Evolutionary conservation across 805 yeast species (phyloP), one percentile per base, ranked within the genome.

Genomic region (Metschnikowia hibisci): DNA sequence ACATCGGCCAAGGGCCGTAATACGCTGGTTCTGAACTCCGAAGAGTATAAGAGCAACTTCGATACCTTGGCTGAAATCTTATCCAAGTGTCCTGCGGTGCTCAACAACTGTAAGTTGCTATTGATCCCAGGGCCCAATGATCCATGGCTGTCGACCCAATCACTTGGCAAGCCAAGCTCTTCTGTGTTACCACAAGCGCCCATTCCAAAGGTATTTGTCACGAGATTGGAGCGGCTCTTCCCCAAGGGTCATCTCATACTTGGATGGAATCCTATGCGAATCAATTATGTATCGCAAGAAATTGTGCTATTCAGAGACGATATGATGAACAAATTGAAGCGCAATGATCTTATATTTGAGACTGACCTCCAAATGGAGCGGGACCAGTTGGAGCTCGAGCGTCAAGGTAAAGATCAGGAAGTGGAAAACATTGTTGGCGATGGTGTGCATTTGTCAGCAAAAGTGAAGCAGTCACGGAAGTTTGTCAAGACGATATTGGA

Each of bases 71-170:
- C 95, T 0, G 69, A 72, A 2, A 55, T 87, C 2, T 56, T 93
- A 14, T 75, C 82, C 8, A 70, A 74, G 37, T 85, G 68, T 52
- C 84, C 87, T 0, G 57, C 61, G 4, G 62, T 88, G 6, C 65
- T 80, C 11, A 57, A 66, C 6, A 57, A 65, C 6, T 73, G 84
- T 23, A 80, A 83, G 40, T 62, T 93, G 23, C 65, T 88, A 1
- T 77, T 93, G 45, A 68, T 91, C 1, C 97, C 98, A 0, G 98
- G 99, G 1, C 78, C 80, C 32, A 85, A 87, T 52, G 99, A 93
- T 63, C 96, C 96, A 0, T 93, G 98, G 97, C 81, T 82, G 28
- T 78, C 93, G 1, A 70, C 82, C 42, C 76, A 75, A 37, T 74
- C 85, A 1, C 71, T 82, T 39, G 89, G 91, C 4, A 54, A 68